phyloP scores from a whole-genome alignment of 164 flowering plant genomes.

The Magnolia sinica region DNA sequence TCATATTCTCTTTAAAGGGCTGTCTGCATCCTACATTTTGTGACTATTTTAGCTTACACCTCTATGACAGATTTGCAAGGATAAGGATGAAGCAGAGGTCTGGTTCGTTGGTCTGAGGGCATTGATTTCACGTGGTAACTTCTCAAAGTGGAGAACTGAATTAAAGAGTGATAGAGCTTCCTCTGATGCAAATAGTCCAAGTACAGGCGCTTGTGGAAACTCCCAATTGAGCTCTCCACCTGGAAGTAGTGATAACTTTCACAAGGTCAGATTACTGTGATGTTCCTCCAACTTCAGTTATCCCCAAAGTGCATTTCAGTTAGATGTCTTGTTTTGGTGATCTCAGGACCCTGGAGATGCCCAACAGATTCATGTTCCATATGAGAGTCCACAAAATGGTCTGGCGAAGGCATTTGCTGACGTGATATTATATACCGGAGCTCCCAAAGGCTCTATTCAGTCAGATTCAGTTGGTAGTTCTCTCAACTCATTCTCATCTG shows the following conservation, averaged over 20 bases:
- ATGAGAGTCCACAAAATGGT: slow-evolving; percentile 43
- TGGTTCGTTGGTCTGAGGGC: slow-evolving; percentile 91
- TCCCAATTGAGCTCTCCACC: slow-evolving; percentile 35
- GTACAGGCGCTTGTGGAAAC: slow-evolving; percentile 29
- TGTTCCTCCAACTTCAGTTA: neutral
- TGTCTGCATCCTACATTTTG: neutral
- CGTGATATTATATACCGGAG: slow-evolving; percentile 55
- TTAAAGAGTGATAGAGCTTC: slow-evolving; percentile 40
- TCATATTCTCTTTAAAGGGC: neutral
- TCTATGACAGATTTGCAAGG: slow-evolving; percentile 85
- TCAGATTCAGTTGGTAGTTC: slow-evolving; percentile 36
- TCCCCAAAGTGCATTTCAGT: neutral
- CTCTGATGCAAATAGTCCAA: slow-evolving; percentile 40
- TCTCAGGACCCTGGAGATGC: slow-evolving; percentile 60
- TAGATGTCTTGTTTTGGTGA: slow-evolving; percentile 4
- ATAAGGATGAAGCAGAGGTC: slow-evolving; percentile 94
- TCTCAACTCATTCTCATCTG: slow-evolving; percentile 32
- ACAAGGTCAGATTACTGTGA: slow-evolving; percentile 19
- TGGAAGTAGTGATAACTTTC: slow-evolving; percentile 29
- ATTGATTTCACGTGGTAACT: slow-evolving; percentile 50
- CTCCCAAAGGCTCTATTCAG: slow-evolving; percentile 32
- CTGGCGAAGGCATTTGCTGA: slow-evolving; percentile 78
- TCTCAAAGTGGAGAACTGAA: slow-evolving; percentile 46
- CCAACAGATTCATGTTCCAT: slow-evolving; percentile 30
- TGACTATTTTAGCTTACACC: slow-evolving; percentile 6